phyloP scores from a whole-genome alignment of 179 eudicot species.

The Carnegiea gigantea region DNA sequence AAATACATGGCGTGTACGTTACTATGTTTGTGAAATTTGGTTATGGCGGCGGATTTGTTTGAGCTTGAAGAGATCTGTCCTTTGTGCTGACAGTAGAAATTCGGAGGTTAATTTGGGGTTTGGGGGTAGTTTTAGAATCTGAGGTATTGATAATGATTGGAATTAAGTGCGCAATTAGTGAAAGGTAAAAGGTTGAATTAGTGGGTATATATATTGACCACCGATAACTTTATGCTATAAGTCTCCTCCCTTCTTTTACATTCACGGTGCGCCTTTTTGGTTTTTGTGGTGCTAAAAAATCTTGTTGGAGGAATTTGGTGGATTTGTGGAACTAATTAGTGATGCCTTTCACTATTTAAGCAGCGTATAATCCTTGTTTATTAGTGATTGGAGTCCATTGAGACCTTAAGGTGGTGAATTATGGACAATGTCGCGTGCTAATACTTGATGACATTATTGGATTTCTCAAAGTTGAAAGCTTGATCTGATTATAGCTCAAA shows the following conservation, averaged over 20 bases:
- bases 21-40: not conserved
- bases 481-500: not conserved
- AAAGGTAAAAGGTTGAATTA: conserved; percentile 11
- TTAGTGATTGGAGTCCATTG: not conserved
- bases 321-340: not conserved
- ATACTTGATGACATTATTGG: not conserved
- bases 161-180: conserved; percentile 3
- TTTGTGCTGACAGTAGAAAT: conserved; percentile 2
- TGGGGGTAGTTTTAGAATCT: not conserved
- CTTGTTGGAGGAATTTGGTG: not conserved
- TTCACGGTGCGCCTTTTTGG: not conserved
- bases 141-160: not conserved
- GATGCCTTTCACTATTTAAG: not conserved
- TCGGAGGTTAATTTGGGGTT: not conserved
- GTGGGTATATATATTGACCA: conserved; percentile 9
- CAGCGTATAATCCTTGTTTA: not conserved
- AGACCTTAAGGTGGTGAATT: not conserved
- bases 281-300: not conserved
- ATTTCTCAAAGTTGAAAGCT: not conserved
- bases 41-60: not conserved
- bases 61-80: conserved; percentile 9
- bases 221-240: conserved; percentile 8
- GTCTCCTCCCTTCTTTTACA: not conserved
- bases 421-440: not conserved
- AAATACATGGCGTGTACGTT: not conserved